Conservation (phyloP, 2,329 filamentous ascomycete species). For the Lecanoromycetidae sp. region DNA sequence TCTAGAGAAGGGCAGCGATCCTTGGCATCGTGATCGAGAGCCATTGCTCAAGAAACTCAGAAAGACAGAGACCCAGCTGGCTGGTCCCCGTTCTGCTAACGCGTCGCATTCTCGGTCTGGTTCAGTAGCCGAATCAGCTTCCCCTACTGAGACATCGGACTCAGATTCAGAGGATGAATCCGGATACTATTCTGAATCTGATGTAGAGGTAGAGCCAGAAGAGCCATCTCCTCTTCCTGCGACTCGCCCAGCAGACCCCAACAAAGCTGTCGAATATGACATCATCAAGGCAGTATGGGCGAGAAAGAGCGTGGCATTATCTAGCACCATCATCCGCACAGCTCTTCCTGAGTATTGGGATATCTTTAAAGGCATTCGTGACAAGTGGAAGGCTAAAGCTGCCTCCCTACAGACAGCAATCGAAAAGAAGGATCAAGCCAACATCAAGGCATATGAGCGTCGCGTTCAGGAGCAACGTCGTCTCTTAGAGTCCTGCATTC, state of each 20-base stretch:
- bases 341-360: conserved; percentile 48
- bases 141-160: conserved; percentile 33
- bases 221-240: conserved; percentile 45
- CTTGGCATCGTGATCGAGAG: conserved; percentile 16
- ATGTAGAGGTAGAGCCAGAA: conserved; percentile 36
- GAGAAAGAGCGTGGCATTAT: conserved; percentile 39
- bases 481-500: conserved; percentile 41
- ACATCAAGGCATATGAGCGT: conserved; percentile 43
- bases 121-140: conserved; percentile 9
- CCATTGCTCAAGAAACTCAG: conserved; percentile 18
- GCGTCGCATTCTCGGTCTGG: conserved; percentile 6
- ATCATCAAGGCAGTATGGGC: conserved; percentile 50
- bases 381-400: conserved; percentile 48
- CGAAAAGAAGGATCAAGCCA: conserved; percentile 42
- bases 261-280: conserved; percentile 45
- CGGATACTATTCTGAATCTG: conserved; percentile 39
- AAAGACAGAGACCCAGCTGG: conserved; percentile 7
- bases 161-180: conserved; percentile 40
- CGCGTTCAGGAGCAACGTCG: conserved; percentile 47
- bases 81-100: conserved; percentile 8
- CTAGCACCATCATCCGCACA: conserved; percentile 41
- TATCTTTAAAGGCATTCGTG: conserved; percentile 46
- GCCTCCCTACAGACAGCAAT: conserved; percentile 46
- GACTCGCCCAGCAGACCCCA: conserved; percentile 39
- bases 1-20: conserved; percentile 16